A percentile compares a stretch with the other conserved stretches of the same genome.
Conservation (phyloP, 106 monocot species). For the Dendrobium huoshanense region DNA sequence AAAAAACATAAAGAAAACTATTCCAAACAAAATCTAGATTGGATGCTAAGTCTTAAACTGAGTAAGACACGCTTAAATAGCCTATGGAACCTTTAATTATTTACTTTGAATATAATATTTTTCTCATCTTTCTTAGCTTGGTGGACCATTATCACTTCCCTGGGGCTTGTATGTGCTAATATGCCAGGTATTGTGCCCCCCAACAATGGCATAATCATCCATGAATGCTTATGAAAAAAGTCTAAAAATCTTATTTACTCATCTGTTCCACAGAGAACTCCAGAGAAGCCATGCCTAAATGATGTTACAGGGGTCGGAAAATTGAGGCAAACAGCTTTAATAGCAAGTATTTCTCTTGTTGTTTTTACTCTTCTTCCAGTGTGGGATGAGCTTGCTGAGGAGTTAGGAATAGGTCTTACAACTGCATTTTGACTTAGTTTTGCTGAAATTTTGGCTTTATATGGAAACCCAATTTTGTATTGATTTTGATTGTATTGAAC, state of each 20-base stretch:
- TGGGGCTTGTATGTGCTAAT: constrained; percentile 96
- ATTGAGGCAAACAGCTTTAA: constrained; percentile 59
- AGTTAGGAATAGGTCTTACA: constrained; percentile 75
- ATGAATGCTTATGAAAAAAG: not conserved
- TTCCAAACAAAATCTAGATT: too few relatives aligned
- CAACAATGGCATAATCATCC: not conserved
- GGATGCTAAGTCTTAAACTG: too few relatives aligned
- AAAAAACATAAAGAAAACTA: too few relatives aligned
- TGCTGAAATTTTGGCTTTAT: not conserved
- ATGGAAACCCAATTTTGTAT: not conserved
- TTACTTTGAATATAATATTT: not conserved
- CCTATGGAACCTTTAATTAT: too few relatives aligned
- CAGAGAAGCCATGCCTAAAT: constrained; percentile 91
- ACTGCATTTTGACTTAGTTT: constrained; percentile 52
- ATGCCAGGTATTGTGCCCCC: constrained; percentile 65
- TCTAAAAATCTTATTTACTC: not conserved
- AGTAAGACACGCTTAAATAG: too few relatives aligned
- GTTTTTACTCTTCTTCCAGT: constrained; percentile 77
- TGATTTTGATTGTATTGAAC: not conserved
- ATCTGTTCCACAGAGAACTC: constrained; percentile 44
- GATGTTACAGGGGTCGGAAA: constrained; percentile 84
- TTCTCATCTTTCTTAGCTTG: constrained; percentile 40
- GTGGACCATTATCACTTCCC: constrained; percentile 84
- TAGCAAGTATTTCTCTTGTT: constrained; percentile 46
- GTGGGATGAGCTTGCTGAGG: constrained; percentile 96